Evolutionary conservation across 495 filamentous ascomycete genomes (phyloP), one percentile per base, ranked within the genome.

Genomic region (Talaromyces nanjingensis): DNA sequence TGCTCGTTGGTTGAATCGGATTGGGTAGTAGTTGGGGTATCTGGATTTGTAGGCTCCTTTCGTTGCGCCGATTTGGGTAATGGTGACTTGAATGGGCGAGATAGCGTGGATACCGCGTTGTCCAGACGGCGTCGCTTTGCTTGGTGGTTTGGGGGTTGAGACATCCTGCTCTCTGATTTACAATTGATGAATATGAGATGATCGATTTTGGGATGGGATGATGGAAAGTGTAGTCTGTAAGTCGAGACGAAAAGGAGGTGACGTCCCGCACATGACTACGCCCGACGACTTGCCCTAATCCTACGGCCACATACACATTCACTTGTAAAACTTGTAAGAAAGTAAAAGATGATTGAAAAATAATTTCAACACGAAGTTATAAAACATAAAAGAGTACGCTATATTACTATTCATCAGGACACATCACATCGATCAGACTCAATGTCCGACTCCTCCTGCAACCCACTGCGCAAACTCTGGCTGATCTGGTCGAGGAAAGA

Each of bases 381-480:
- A 29, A 29, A 8, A 55, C 22, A 55, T 16, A 55, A 37, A 37
- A 20, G 18, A 45, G 14, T 45, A 61, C 49, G 6, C n/a, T 49
- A 34, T 34, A n/a, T 39, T 39, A 45, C 20, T 61, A 62, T 67
- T 69, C 62, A 66, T 55, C 61, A 62, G 69, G 52, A 34, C 54
- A 31, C 29, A 29, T 29, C 27, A 57, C 59, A 63, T 67, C 9
- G 34, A 57, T 76, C 70, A 91, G 81, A 47, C 55, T 78, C 70
- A 92, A 82, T 91, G 89, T 6, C 89, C 90, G 49, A 91, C 81
- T 0, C 86, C 89, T n/a, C 89, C 90, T 25, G 83, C 89, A 33
- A 82, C 83, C 91, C 91, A 93, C 66, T 87, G 81, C 54, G 72
- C 78, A 73, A 89, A 91, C 37, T 87, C 84, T 9, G 89, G 88